A percentile compares a stretch with the other conserved stretches of the same genome.
Evolutionary conservation across 352 stramenopile genomes (phyloP).

Genomic region (Pilasporangium apinafurcum): DNA sequence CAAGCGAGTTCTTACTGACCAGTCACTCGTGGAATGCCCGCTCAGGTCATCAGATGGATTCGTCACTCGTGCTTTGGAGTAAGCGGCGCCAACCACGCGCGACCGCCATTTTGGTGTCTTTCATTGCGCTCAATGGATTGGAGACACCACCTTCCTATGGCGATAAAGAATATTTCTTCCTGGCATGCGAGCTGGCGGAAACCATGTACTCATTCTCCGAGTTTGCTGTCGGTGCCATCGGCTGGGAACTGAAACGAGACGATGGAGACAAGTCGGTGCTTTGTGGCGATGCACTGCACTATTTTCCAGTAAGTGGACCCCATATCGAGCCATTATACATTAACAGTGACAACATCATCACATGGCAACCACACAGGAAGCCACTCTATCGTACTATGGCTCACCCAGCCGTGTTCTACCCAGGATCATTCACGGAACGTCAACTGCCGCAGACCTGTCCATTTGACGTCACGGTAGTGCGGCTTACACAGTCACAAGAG

Average conservation of each 20-base stretch:
- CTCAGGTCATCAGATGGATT: constrained; percentile 50
- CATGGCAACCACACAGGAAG: constrained; percentile 31
- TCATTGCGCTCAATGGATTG: constrained; percentile 21
- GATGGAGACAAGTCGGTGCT: constrained; percentile 18
- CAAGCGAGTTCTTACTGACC: constrained; percentile 28
- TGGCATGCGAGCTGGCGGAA: constrained; percentile 49
- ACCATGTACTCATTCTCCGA: constrained; percentile 43
- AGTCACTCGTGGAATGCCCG: constrained; percentile 46
- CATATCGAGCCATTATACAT: constrained; percentile 14
- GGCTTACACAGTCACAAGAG: constrained; percentile 25
- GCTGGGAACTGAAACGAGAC: constrained; percentile 15
- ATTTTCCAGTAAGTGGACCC: constrained; percentile 16
- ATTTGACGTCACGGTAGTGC: constrained; percentile 39
- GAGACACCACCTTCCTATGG: constrained; percentile 28
- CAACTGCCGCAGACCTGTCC: constrained; percentile 44
- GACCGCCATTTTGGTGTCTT: constrained; percentile 36
- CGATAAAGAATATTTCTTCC: constrained; percentile 52
- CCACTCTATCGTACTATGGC: constrained; percentile 42
- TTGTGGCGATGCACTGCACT: constrained; percentile 43
- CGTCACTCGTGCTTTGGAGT: constrained; percentile 51
- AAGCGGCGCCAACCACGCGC: constrained; percentile 39
- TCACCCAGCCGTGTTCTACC: constrained; percentile 40
- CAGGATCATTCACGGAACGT: constrained; percentile 32
- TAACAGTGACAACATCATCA: no score
- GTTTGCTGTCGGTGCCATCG: constrained; percentile 32